Conservation (phyloP, 2,329 filamentous ascomycete genomes). For the Diaporthe ampelina region DNA sequence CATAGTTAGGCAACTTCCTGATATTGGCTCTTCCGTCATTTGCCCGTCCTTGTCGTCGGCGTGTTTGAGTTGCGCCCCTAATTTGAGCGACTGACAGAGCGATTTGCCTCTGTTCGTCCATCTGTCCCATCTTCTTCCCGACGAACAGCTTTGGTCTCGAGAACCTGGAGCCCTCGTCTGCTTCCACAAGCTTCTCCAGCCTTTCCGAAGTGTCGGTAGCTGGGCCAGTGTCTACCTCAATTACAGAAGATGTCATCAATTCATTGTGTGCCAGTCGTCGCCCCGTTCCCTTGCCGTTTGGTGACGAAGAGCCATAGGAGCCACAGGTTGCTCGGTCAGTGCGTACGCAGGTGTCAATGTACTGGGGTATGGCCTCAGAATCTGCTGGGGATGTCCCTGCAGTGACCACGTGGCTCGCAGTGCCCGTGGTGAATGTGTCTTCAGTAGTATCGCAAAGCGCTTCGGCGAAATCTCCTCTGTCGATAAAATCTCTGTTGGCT, state of each 20-base stretch:
- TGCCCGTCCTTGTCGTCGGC: conserved; percentile 32
- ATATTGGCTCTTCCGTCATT: conserved; percentile 48
- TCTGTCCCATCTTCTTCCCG: conserved; percentile 42
- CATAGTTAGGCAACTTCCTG: conserved; percentile 48
- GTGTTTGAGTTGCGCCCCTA: conserved; percentile 15
- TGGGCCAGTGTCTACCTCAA: background rate
- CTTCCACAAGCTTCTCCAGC: background rate
- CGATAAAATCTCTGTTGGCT: background rate
- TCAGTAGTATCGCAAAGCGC: background rate
- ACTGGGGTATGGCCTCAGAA: background rate
- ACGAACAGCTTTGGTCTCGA: conserved; percentile 48
- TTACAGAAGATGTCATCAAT: background rate
- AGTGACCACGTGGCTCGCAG: conserved; percentile 40
- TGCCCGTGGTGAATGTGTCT: conserved; percentile 12
- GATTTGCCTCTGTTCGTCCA: conserved; percentile 35
- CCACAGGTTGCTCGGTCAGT: conserved; percentile 36
- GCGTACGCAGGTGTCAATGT: background rate
- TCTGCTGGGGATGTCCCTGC: background rate
- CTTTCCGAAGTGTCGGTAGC: background rate
- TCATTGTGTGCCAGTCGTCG: background rate
- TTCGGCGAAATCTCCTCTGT: conserved; percentile 9
- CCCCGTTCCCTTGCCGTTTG: background rate
- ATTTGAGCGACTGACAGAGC: conserved; percentile 37
- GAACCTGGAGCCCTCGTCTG: conserved; percentile 45
- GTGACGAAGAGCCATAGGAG: background rate